Base-by-base conservation (phyloP, 148 eudicot species). In the Cornus kousa region DNA sequence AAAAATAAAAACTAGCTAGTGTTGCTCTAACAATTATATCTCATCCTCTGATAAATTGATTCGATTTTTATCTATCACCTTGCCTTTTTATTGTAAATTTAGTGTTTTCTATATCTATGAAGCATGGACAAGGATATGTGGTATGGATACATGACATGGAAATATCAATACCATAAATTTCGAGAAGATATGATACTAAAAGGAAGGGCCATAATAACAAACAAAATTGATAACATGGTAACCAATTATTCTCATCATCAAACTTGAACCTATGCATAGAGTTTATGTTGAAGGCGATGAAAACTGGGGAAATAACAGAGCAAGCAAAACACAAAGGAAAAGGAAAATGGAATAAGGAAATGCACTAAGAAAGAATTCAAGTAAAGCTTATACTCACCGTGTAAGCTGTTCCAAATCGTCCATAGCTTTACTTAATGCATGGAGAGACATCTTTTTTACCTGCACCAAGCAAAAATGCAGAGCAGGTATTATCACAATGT, bases 361-460 rank as follows among this genome's bases (percentile, higher is more conserved):
- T 17, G 33, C 20, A 57, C 3, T 9, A 13, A 57, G 64, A 14
- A 77, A 57, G 22, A 16, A 32, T 16, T 23, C 22, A 60, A 1
- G 23, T 14, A 28, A 59, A 68, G 60, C 67, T 32, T 20, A 35
- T 32, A 82, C 81, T 81, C 71, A 81, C 83, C 35, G 24, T 24
- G 77, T 67, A 20, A 81, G 66, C 67, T 66, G 2, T 75, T 81
- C 75, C 46, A 82, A 64, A 8, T 70, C 57, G 5, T 60, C 7
- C 75, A 75, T 76, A 48, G 82, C 82, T 33, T 74, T 32, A 22
- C n/a, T 62, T 66, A 83, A 68, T 14, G 82, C 85, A 75, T 79
- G 28, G 70, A 83, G 85, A 67, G 82, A 59, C 85, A 83, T 83
- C 82, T 83, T 83, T 64, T 83, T 83, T 31, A 83, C 85, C 85